Conservation (phyloP, 352 stramenopile genomes). For the Phytophthora europaea region DNA sequence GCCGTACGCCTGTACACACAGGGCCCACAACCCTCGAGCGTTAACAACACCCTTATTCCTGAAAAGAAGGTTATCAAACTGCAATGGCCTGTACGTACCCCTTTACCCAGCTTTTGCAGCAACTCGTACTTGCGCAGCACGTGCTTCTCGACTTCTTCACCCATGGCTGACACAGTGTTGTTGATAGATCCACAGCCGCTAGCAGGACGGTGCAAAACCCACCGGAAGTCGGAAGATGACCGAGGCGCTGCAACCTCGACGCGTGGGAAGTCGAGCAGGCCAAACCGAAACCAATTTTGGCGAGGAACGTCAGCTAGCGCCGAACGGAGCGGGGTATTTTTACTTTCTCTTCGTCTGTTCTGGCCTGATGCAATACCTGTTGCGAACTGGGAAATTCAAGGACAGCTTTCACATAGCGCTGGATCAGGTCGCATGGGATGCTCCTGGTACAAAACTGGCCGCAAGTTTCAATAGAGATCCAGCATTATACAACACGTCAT, state of each 20-base stretch:
- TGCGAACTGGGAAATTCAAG: constrained; percentile 27
- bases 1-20: constrained; percentile 86
- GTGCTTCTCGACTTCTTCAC: constrained; percentile 94
- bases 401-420: constrained; percentile 15
- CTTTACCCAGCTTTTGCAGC: constrained; percentile 94
- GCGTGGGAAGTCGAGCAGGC: constrained; percentile 5
- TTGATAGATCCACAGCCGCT: neutral
- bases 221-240: constrained; percentile 22
- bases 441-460: constrained; percentile 3
- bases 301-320: neutral
- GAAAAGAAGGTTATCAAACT: neutral
- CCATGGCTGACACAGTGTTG: constrained; percentile 58
- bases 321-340: constrained; percentile 24
- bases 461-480: constrained; percentile 16
- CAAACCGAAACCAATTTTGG: constrained; percentile 41
- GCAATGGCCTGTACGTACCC: constrained; percentile 53
- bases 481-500: constrained; percentile 21
- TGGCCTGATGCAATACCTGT: constrained; percentile 8
- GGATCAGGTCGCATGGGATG: constrained; percentile 24
- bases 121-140: constrained; percentile 95
- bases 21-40: constrained; percentile 5
- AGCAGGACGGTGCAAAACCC: constrained; percentile 8
- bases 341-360: constrained; percentile 19
- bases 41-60: constrained; percentile 7
- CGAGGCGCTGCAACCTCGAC: constrained; percentile 1